A percentile compares a stretch with the other conserved stretches of the same genome.
Conservation (phyloP, 768 basidiomycete genomes). For the Podaxis sp. region DNA sequence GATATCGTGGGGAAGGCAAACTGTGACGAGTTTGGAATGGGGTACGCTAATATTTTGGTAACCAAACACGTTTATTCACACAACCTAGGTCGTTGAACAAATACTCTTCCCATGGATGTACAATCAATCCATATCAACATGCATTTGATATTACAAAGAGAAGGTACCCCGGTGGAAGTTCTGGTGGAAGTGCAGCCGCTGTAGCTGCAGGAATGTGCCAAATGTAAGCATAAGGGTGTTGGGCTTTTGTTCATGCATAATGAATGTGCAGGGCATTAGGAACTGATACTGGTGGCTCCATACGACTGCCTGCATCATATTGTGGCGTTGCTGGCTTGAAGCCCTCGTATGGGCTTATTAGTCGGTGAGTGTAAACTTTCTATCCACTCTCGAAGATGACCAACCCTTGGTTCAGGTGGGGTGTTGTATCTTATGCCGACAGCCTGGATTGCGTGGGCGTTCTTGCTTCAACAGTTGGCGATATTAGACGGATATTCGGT, state of each 20-base stretch:
- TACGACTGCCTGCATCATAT: slow-evolving; percentile 89
- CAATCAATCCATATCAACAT: slow-evolving; percentile 65
- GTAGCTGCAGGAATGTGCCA: slow-evolving; percentile 82
- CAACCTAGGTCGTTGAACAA: slow-evolving; percentile 66
- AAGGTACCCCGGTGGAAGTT: slow-evolving; percentile 86
- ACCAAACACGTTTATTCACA: background rate
- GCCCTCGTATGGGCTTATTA: slow-evolving; percentile 90
- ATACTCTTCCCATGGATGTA: slow-evolving; percentile 70
- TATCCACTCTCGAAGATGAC: background rate
- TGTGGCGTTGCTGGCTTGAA: slow-evolving; percentile 91
- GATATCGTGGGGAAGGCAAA: slow-evolving; percentile 85
- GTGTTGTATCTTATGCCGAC: slow-evolving; percentile 90
- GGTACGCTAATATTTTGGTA: slow-evolving; percentile 41
- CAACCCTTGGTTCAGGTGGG: slow-evolving; percentile 53
- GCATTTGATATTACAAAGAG: slow-evolving; percentile 9
- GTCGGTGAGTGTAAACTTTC: slow-evolving; percentile 48
- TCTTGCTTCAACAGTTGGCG: slow-evolving; percentile 50
- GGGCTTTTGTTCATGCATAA: background rate
- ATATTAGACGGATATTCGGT: slow-evolving; percentile 62
- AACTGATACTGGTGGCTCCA: slow-evolving; percentile 95
- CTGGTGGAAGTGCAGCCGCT: slow-evolving; percentile 92
- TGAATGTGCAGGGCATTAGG: slow-evolving; percentile 64
- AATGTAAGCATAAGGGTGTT: slow-evolving; percentile 51
- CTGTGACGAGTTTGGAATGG: slow-evolving; percentile 99
- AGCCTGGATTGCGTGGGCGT: slow-evolving; percentile 94